These are phyloP conservation scores for Hypoxylon sp. DNA, from an alignment of 2,329 filamentous ascomycete species.

Conservation along the genomic window DNA sequence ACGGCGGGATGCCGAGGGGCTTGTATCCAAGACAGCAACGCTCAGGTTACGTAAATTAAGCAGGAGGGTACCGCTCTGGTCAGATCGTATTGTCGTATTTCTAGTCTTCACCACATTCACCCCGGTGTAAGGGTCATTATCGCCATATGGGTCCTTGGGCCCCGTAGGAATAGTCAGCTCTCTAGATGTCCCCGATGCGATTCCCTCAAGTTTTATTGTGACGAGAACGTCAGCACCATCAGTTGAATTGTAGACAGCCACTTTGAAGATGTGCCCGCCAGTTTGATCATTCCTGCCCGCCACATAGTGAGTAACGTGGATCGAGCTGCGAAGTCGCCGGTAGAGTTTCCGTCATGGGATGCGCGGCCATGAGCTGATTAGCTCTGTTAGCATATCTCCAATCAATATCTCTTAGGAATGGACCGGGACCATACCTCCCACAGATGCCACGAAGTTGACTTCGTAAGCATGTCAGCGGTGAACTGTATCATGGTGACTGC, in stretches of 20 bases:
- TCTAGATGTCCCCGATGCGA: conserved; percentile 54
- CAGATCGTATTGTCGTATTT: conserved; percentile 55
- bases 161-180: conserved; percentile 61
- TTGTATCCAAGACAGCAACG: conserved; percentile 66
- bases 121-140: conserved; percentile 58
- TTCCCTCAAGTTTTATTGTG: conserved; percentile 59
- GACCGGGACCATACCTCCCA: conserved; percentile 53
- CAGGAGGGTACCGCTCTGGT: conserved; percentile 59
- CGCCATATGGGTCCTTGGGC: conserved; percentile 56
- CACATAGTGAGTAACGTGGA: conserved; percentile 65
- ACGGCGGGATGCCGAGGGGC: conserved; percentile 13
- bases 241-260: conserved; percentile 65
- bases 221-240: conserved; percentile 58
- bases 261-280: conserved; percentile 62
- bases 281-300: conserved; percentile 59
- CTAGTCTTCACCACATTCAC: conserved; percentile 63
- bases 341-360: conserved; percentile 60
- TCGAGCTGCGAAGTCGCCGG: conserved; percentile 57
- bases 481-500: conserved; percentile 63
- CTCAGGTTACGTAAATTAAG: conserved; percentile 67
- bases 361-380: conserved; percentile 58
- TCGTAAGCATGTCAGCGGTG: conserved; percentile 60
- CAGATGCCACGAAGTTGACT: conserved; percentile 62
- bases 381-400: not conserved
- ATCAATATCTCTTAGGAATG: not conserved